Conservation (phyloP, 306 rosid genomes). For the Vigna unguiculata region DNA sequence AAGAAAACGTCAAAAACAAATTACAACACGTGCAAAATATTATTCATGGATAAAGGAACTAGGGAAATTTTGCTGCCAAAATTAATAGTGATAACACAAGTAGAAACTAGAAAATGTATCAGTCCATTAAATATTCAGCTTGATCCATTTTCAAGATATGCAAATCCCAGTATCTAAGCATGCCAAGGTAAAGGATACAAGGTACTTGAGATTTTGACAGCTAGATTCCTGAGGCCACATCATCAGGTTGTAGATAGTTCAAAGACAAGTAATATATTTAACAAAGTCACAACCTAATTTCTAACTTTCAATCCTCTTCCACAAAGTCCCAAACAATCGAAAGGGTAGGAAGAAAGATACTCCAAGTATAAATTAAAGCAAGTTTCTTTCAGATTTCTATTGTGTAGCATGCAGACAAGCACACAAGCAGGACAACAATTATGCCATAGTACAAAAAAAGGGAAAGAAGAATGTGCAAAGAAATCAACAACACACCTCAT, state of each 20-base stretch:
- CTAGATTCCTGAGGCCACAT: not conserved
- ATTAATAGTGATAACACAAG: not conserved
- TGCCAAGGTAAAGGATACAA: not conserved
- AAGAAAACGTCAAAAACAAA: not conserved
- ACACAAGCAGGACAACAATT: conserved; percentile 34
- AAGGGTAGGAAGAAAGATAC: not conserved
- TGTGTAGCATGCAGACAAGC: conserved; percentile 31
- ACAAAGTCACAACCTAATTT: conserved; percentile 12
- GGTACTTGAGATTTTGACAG: conserved; percentile 15
- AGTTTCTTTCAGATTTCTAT: not conserved
- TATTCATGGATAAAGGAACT: not conserved
- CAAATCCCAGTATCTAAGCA: conserved; percentile 1
- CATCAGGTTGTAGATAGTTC: not conserved
- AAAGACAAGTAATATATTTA: not conserved
- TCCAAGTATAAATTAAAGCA: conserved; percentile 4
- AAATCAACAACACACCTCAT: conserved; percentile 70
- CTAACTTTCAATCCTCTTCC: conserved; percentile 23
- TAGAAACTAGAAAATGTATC: conserved; percentile 9
- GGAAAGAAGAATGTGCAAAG: conserved; percentile 1
- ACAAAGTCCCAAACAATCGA: not conserved
- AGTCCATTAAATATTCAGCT: not conserved
- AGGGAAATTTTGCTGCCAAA: conserved; percentile 12
- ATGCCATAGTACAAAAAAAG: not conserved
- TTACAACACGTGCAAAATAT: conserved; percentile 10
- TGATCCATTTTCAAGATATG: conserved; percentile 21